Conservation (phyloP, 164 flowering plant genomes). For the Stephania cephalantha region DNA sequence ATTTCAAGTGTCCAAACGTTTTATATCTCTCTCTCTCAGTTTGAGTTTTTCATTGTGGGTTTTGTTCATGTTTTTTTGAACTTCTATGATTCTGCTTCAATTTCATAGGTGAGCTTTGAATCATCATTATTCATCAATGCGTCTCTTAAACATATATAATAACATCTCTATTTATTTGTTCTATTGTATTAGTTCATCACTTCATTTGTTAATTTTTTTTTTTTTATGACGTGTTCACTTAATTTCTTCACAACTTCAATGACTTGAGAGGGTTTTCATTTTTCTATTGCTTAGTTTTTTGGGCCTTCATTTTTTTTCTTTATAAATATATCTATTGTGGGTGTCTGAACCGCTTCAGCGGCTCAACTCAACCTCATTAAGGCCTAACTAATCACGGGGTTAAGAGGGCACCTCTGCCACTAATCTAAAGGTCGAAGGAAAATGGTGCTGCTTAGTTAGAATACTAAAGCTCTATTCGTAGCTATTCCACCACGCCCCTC, state of each 20-base stretch:
- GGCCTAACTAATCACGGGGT: too few species aligned
- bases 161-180: not conserved
- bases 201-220: not conserved
- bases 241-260: not conserved
- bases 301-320: too few species aligned
- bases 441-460: too few species aligned
- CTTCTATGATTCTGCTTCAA: not conserved
- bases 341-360: too few species aligned
- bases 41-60: not conserved
- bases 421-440: too few species aligned
- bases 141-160: not conserved
- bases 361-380: too few species aligned
- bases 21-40: not conserved
- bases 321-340: too few species aligned
- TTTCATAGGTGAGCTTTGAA: not conserved
- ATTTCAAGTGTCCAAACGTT: not conserved
- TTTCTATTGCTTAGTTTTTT: too few species aligned
- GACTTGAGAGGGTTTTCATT: not conserved
- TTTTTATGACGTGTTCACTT: not conserved
- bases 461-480: too few species aligned
- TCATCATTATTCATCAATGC: not conserved
- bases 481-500: too few species aligned
- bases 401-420: too few species aligned
- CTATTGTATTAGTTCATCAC: not conserved
- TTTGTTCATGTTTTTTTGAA: not conserved